Evolutionary conservation across 768 basidiomycete species (phyloP).

Genomic region (Trametes cinnabarina): DNA sequence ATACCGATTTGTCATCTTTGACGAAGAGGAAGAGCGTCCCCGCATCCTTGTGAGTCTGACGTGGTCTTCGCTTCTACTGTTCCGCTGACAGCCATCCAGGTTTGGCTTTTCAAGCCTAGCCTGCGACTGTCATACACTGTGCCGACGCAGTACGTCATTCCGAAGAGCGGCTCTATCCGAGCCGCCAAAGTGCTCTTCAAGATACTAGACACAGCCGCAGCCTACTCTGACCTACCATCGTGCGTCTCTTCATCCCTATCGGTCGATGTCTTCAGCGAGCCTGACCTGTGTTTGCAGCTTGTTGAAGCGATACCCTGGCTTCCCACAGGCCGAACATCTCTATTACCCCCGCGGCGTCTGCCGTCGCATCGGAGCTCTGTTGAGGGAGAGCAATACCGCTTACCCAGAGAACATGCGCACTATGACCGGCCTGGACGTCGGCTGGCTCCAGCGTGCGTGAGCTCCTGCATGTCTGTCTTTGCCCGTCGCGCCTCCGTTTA

Average conservation of each 20-base stretch:
- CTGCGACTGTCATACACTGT: slow-evolving; percentile 76
- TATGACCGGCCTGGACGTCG: slow-evolving; percentile 82
- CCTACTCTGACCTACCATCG: slow-evolving; percentile 52
- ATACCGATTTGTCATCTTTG: slow-evolving; percentile 85
- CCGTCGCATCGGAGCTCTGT: slow-evolving; percentile 59
- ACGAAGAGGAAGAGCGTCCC: slow-evolving; percentile 82
- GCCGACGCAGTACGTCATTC: slow-evolving; percentile 51
- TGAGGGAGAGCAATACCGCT: slow-evolving; percentile 74
- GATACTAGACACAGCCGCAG: slow-evolving; percentile 60
- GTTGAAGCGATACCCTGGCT: slow-evolving; percentile 71
- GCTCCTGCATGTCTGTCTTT: not conserved
- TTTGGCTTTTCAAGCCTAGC: slow-evolving; percentile 94
- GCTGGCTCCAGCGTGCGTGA: slow-evolving; percentile 58
- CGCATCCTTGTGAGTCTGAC: slow-evolving; percentile 65
- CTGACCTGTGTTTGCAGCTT: slow-evolving; percentile 37
- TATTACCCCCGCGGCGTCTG: slow-evolving; percentile 81
- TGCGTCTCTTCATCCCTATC: slow-evolving; percentile 30
- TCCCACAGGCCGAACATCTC: slow-evolving; percentile 85
- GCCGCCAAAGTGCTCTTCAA: slow-evolving; percentile 88
- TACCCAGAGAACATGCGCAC: slow-evolving; percentile 74
- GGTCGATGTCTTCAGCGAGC: not conserved
- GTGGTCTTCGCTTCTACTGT: not conserved
- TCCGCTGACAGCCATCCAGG: slow-evolving; percentile 38
- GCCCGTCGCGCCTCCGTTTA: not conserved
- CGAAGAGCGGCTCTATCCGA: slow-evolving; percentile 58